These are phyloP conservation scores for Puccinia sorghi DNA, from an alignment of 1,284 basidiomycete species.

Conservation along the genomic window DNA sequence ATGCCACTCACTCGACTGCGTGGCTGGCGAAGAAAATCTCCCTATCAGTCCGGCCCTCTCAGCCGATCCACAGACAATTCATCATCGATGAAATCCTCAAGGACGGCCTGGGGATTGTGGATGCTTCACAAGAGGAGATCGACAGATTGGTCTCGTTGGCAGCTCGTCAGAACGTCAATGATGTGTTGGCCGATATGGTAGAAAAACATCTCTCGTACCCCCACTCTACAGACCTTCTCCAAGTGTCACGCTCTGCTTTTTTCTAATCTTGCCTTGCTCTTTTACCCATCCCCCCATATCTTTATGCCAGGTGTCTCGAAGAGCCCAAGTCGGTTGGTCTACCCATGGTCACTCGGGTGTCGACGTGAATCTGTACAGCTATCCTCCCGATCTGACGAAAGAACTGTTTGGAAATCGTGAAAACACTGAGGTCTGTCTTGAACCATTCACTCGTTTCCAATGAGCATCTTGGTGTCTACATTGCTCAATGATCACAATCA, in stretches of 20 bases:
- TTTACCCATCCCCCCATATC: neutral
- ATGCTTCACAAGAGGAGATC: constrained; percentile 56
- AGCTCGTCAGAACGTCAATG: constrained; percentile 37
- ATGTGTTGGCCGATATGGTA: constrained; percentile 54
- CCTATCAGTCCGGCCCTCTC: constrained; percentile 42
- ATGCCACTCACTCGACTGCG: constrained; percentile 58
- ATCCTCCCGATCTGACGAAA: constrained; percentile 54
- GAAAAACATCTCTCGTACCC: constrained; percentile 3
- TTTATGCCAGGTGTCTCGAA: constrained; percentile 52
- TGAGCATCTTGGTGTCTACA: neutral
- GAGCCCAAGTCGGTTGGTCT: constrained; percentile 60
- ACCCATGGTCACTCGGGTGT: constrained; percentile 60
- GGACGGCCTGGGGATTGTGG: constrained; percentile 55
- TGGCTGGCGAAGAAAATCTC: constrained; percentile 53
- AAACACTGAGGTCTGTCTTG: constrained; percentile 56
- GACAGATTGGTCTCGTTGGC: constrained; percentile 52
- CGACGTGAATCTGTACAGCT: constrained; percentile 60
- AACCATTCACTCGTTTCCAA: neutral
- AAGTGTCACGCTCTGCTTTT: too few species aligned
- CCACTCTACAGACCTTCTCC: constrained; percentile 23
- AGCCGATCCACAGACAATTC: constrained; percentile 51
- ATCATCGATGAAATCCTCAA: constrained; percentile 52
- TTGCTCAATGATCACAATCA: constrained; percentile 3
- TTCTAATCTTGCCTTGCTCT: constrained; percentile 38
- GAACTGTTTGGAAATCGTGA: constrained; percentile 58